A percentile compares a stretch with the other conserved stretches of the same genome.
Conservation (phyloP, 495 filamentous ascomycete species). For the Penicillium antarcticum region DNA sequence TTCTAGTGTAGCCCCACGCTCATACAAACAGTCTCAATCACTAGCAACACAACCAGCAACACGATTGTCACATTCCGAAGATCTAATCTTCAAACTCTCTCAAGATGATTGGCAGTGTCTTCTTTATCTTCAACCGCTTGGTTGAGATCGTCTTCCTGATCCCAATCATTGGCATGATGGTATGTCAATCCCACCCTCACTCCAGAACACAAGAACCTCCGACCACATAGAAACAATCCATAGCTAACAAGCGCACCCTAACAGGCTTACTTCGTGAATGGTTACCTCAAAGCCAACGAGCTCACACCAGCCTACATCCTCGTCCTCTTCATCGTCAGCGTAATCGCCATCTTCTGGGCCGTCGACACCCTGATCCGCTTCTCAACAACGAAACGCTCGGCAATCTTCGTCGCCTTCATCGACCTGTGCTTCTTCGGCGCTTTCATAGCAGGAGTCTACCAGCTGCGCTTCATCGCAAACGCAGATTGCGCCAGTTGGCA, state of each 20-base stretch:
- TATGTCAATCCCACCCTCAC: constrained; percentile 21
- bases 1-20: neutral
- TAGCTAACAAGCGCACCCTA: neutral
- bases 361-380: constrained; percentile 79
- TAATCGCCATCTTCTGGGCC: constrained; percentile 75
- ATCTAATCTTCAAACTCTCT: neutral
- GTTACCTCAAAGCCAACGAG: constrained; percentile 62
- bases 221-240: neutral
- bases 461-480: constrained; percentile 65
- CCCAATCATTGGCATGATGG: constrained; percentile 84
- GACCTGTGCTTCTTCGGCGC: constrained; percentile 80
- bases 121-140: constrained; percentile 83
- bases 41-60: neutral
- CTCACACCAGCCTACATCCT: constrained; percentile 80
- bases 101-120: constrained; percentile 72
- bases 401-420: constrained; percentile 71
- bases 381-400: constrained; percentile 66
- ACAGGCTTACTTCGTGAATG: constrained; percentile 74
- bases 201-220: neutral
- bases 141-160: constrained; percentile 81
- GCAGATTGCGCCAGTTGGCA: constrained; percentile 62
- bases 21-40: neutral
- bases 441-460: constrained; percentile 76
- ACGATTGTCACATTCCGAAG: constrained; percentile 2
- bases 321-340: constrained; percentile 85